phyloP scores from a whole-genome alignment of 2,329 filamentous ascomycete species.

The Fusarium haematococcum region DNA sequence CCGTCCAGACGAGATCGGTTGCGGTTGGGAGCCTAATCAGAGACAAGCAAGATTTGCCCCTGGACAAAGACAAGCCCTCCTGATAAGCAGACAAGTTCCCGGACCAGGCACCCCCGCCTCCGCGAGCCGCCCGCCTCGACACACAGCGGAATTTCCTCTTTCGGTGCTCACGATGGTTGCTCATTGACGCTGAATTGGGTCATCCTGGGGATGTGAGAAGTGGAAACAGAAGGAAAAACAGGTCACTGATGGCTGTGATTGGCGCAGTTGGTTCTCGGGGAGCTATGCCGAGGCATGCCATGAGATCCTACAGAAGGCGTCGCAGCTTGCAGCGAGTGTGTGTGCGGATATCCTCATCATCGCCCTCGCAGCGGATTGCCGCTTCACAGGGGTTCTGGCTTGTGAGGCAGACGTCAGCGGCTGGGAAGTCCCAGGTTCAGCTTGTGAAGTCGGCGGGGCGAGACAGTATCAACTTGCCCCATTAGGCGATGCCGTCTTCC shows the following conservation, averaged over 20 bases:
- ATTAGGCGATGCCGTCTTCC: constrained; percentile 28
- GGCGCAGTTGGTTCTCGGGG: constrained; percentile 1
- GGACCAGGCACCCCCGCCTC: constrained; percentile 15
- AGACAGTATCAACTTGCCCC: constrained; percentile 32
- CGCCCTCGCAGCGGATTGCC: constrained; percentile 10
- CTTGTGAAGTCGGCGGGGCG: constrained; percentile 16
- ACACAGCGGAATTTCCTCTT: constrained; percentile 9
- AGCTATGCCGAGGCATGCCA: not conserved
- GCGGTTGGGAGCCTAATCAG: constrained; percentile 23
- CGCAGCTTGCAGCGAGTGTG: constrained; percentile 6
- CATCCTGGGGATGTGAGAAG: not conserved
- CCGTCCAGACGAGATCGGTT: constrained; percentile 10
- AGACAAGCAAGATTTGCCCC: constrained; percentile 20
- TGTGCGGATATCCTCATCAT: constrained; percentile 20
- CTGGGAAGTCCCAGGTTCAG: constrained; percentile 11
- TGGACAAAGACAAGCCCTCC: constrained; percentile 5
- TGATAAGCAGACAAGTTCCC: constrained; percentile 28
- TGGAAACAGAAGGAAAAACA: not conserved
- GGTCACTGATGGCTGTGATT: not conserved
- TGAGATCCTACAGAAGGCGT: constrained; percentile 11
- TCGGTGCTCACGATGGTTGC: constrained; percentile 22
- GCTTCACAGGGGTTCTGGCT: not conserved
- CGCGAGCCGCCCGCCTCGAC: constrained; percentile 3
- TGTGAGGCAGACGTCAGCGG: constrained; percentile 34
- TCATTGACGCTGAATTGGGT: not conserved